Percentiles rank a stretch among this genome's conserved stretches.
These are phyloP conservation scores for Monosporozyma yasuniensis DNA, from an alignment of 805 yeast species.

Conservation along the genomic window DNA sequence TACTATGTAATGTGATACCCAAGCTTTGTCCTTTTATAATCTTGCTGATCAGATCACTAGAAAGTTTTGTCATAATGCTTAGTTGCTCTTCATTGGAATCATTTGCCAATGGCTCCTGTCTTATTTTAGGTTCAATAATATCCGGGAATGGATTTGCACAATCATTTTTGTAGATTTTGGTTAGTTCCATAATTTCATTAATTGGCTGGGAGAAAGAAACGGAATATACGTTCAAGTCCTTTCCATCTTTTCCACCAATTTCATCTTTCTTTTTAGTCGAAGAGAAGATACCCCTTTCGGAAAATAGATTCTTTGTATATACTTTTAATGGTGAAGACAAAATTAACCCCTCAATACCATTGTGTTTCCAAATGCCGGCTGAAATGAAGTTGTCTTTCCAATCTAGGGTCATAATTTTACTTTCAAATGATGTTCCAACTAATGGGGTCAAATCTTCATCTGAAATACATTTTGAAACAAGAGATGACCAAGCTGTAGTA, in stretches of 20 bases:
- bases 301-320: not conserved
- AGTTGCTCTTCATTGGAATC: conserved; percentile 23
- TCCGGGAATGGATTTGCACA: conserved; percentile 12
- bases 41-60: conserved; percentile 16
- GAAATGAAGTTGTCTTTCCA: not conserved
- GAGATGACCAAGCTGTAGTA: conserved; percentile 13
- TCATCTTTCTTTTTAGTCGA: not conserved
- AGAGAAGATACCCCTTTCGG: not conserved
- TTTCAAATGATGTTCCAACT: conserved; percentile 9
- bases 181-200: conserved; percentile 14
- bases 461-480: conserved; percentile 12
- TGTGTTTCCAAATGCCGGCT: conserved; percentile 6
- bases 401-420: conserved; percentile 4
- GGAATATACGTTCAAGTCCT: conserved; percentile 1
- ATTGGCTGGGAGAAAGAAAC: conserved; percentile 15
- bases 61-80: conserved; percentile 16
- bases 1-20: conserved; percentile 31
- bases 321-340: not conserved
- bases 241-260: not conserved
- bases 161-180: conserved; percentile 10
- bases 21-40: conserved; percentile 24
- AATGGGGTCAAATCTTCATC: conserved; percentile 13
- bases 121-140: conserved; percentile 16
- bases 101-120: conserved; percentile 17
- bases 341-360: conserved; percentile 6